Percentiles rank a stretch among this genome's conserved stretches.
Conservation (phyloP, 2,329 filamentous ascomycete species). For the Claviceps sp. region DNA sequence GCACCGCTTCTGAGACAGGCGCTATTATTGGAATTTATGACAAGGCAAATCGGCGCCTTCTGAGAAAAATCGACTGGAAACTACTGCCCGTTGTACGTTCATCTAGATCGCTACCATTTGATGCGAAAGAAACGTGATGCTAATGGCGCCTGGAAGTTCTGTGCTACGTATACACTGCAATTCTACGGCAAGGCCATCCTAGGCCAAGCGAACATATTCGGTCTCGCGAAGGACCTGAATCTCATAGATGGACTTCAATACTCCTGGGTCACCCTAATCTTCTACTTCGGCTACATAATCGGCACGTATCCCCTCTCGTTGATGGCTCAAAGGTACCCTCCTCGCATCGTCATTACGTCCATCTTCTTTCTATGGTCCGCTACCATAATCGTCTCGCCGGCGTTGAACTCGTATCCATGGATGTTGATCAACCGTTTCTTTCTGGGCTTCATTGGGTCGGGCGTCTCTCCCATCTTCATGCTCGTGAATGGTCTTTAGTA, state of each 20-base stretch:
- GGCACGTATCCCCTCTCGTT: conserved; percentile 19
- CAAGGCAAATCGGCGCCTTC: not conserved
- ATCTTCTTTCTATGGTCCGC: conserved; percentile 19
- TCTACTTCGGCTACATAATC: conserved; percentile 20
- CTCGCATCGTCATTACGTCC: conserved; percentile 15
- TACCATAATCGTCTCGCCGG: conserved; percentile 11
- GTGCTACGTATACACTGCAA: conserved; percentile 19
- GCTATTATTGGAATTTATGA: not conserved
- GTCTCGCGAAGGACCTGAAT: conserved; percentile 15
- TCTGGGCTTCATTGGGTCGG: conserved; percentile 22
- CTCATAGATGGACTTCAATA: conserved; percentile 16
- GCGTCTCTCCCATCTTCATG: conserved; percentile 22
- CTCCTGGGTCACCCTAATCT: conserved; percentile 19
- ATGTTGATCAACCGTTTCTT: conserved; percentile 24
- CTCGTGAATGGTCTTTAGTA: conserved; percentile 26
- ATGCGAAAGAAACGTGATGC: not conserved
- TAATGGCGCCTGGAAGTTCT: conserved; percentile 9
- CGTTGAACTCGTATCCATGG: conserved; percentile 13
- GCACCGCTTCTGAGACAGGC: not conserved
- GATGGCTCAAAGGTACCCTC: conserved; percentile 16
- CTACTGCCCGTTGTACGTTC: conserved; percentile 13
- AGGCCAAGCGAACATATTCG: conserved; percentile 18
- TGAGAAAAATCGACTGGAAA: conserved; percentile 8
- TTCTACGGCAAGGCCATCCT: conserved; percentile 14
- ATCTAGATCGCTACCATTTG: not conserved